Percentiles rank a stretch among this genome's conserved stretches.
Evolutionary conservation across 441 rosid species (phyloP).

Genomic region (Corymbia citriodora): DNA sequence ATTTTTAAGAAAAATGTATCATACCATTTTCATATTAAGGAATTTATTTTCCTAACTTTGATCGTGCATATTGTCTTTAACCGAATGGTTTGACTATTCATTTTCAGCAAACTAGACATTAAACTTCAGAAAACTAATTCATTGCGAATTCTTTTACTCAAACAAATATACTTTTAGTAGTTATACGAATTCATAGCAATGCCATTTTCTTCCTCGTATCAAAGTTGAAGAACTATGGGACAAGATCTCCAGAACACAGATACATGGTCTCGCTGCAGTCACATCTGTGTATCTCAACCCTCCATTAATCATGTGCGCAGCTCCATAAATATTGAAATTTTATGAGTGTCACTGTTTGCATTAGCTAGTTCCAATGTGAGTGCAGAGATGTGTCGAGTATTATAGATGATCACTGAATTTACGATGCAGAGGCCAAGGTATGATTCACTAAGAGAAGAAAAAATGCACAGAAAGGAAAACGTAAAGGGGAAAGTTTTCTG

Average conservation of each 20-base stretch:
- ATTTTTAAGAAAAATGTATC: too few species aligned
- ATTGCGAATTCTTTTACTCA: accelerated
- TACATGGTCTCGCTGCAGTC: background rate
- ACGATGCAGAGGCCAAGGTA: background rate
- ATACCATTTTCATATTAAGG: too few species aligned
- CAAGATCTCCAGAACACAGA: background rate
- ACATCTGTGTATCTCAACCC: background rate
- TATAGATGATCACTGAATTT: background rate
- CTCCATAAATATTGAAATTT: background rate
- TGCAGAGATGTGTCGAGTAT: background rate
- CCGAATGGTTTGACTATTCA: too few species aligned
- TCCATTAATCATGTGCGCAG: background rate
- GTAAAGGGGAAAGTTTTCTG: background rate
- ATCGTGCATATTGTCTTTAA: too few species aligned
- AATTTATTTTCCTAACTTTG: too few species aligned
- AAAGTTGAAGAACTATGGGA: background rate
- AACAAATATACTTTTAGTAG: background rate
- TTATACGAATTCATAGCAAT: background rate
- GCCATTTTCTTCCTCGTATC: background rate
- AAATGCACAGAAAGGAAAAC: background rate
- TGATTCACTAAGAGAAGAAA: background rate
- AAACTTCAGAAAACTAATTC: background rate
- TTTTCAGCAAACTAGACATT: too few species aligned
- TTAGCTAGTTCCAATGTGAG: background rate
- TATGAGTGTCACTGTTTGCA: background rate